Evolutionary conservation across 2,329 filamentous ascomycete genomes (phyloP).

Genomic region (Ophiostoma piceae): DNA sequence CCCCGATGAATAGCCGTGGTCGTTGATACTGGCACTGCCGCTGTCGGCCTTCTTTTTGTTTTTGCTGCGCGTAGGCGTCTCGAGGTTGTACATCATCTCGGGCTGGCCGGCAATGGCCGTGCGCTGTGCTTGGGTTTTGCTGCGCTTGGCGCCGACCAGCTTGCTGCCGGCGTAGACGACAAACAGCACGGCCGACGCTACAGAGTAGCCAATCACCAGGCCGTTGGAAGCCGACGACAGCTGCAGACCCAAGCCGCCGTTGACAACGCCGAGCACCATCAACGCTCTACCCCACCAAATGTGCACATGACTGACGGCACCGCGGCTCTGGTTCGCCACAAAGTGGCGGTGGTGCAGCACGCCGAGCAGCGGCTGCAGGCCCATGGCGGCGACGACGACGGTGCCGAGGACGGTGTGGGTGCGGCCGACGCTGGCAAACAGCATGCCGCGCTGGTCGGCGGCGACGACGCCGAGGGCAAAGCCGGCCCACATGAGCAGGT

Average conservation of each 20-base stretch:
- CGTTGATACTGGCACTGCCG: slow-evolving; percentile 10
- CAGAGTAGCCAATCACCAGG: slow-evolving; percentile 50
- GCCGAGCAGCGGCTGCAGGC: slow-evolving; percentile 55
- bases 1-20: slow-evolving; percentile 5
- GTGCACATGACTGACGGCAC: slow-evolving; percentile 51
- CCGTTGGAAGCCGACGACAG: slow-evolving; percentile 40
- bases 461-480: slow-evolving; percentile 53
- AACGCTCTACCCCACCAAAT: slow-evolving; percentile 58
- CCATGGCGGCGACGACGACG: slow-evolving; percentile 49
- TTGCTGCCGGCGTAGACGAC: slow-evolving; percentile 41
- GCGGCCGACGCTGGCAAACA: background rate
- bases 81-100: slow-evolving; percentile 13
- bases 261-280: slow-evolving; percentile 55
- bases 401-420: slow-evolving; percentile 54
- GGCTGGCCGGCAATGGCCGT: background rate
- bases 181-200: slow-evolving; percentile 49
- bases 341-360: slow-evolving; percentile 53
- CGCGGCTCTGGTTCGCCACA: slow-evolving; percentile 43
- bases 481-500: slow-evolving; percentile 55
- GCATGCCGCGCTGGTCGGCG: slow-evolving; percentile 35
- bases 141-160: slow-evolving; percentile 19
- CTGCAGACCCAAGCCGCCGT: slow-evolving; percentile 57
- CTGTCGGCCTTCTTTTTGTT: background rate
- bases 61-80: background rate
- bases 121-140: background rate